Evolutionary conservation across 345 rosid genomes (phyloP), one percentile per base, ranked within the genome.

Genomic region (Geranium brycei): DNA sequence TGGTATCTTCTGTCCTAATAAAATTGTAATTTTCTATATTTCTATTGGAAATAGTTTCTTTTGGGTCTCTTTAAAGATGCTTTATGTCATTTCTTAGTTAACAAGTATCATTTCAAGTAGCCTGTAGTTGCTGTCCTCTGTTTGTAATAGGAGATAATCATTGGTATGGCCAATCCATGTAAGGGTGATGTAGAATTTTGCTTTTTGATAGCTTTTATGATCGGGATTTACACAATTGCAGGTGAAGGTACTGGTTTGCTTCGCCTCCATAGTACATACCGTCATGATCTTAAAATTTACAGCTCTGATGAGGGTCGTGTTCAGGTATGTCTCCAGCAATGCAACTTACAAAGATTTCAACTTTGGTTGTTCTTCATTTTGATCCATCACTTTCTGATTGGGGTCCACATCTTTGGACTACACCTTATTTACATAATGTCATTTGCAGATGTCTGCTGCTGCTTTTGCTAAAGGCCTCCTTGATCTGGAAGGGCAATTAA

Each of bases 251-350:
- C 95, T 0, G 99, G 99, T 53, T 74, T 95, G 73, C 93, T 95
- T 69, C 97, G 99, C 68, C 95, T 95, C 63, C 99, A 91, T 70
- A 95, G 97, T 68, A 95, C 97, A 32, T 91, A 95, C 61, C 97
- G 99, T 47, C 99, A 95, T 75, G 99, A 91, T 78, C 89, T 95
- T 69, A 95, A 95, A 79, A 95, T 91, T 75, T 95, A 95, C 81
- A 95, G 99, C 78, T 95, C 97, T 40, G 99, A 95, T 65, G 99
- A 95, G 85, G 99, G 99, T 40, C 96, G 99, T 65, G 99, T 91
- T 66, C 99, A 95, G 96, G 96, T 90, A 80, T 73, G 59, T 19
- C 23, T 64, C 69, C 51, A 18, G 55, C 70, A 8, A 47, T 59
- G 31, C 31, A 35, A 35, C 40, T 8, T n/a, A 63, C 59, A 66